Evolutionary conservation across 2,329 filamentous ascomycete genomes (phyloP), one percentile per base, ranked within the genome.

Genomic region (Ceratocystis lukuohia): DNA sequence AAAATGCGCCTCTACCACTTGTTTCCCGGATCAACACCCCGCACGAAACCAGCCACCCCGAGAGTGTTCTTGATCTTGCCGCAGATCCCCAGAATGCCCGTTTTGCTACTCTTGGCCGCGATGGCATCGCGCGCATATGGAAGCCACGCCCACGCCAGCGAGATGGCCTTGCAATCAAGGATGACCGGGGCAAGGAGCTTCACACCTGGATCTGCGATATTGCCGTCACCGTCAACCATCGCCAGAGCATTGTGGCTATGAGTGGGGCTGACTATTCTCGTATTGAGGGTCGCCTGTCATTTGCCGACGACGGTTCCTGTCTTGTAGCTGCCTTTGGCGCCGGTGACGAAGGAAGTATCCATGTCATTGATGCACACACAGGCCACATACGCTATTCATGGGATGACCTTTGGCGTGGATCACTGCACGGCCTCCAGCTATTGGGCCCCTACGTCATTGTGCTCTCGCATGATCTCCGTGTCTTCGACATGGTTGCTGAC

Each of bases 401-500:
- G 20, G 82, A 86, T 4, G 85, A 85, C 2, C 77, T 93, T 56
- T 87, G 88, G 76, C 80, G 80, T 64, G 84, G 85, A 5, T 80
- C 82, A 20, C 78, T 91, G 6, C 82, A 85, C 67, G 84, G 83
- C n/a, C 76, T 95, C 37, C 84, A 81, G 4, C 87, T 95, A 65
- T 76, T 94, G 1, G 87, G 85, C 1, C 85, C 86, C 28, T 87
- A 88, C 72, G 77, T 99, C 20, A 79, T 97, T 67, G 82, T 89
- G 59, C 77, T 96, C 1, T 90, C 90, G 0, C 81, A 87, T 56
- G 82, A 84, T 33, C 80, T 96, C 7, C 80, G 84, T 50, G 86
- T 96, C 45, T 96, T 91, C 79, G 89, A 99, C 74, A 82, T 95
- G 10, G 89, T 97, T 6, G 80, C 85, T 63, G 89, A 96, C 71